phyloP scores from a whole-genome alignment of 2,329 filamentous ascomycete genomes.

The Stylonectria norvegica region DNA sequence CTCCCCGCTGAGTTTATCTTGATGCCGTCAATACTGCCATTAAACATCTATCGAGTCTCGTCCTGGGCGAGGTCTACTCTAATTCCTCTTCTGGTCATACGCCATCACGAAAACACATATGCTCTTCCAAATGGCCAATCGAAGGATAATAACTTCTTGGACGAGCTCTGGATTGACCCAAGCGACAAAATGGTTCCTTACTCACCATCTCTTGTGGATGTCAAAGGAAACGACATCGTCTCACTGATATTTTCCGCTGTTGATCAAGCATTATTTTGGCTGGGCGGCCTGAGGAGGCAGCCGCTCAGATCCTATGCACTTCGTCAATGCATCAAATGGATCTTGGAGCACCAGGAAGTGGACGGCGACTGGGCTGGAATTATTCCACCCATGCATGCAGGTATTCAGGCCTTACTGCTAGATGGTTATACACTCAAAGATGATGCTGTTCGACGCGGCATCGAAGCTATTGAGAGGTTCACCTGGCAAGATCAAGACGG shows the following conservation, averaged over 20 bases:
- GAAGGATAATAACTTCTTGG: constrained; percentile 4
- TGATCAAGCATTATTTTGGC: not conserved
- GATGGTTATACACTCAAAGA: constrained; percentile 1
- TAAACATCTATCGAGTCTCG: constrained; percentile 8
- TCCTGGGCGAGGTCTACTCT: constrained; percentile 9
- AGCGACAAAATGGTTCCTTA: constrained; percentile 6
- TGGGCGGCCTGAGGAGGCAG: constrained; percentile 1
- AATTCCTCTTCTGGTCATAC: constrained; percentile 6
- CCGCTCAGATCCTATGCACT: not conserved
- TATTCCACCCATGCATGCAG: constrained; percentile 6
- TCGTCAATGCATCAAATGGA: constrained; percentile 4
- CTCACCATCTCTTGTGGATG: not conserved
- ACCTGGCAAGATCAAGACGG: constrained; percentile 3
- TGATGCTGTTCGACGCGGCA: not conserved
- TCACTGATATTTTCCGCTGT: not conserved
- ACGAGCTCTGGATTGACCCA: constrained; percentile 10
- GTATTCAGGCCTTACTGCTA: constrained; percentile 3
- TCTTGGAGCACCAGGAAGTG: constrained; percentile 5
- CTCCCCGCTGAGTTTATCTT: constrained; percentile 7
- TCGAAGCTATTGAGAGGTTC: constrained; percentile 5
- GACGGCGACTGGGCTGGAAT: constrained; percentile 9
- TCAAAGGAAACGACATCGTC: not conserved
- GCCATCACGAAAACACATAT: constrained; percentile 5
- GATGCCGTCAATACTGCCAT: constrained; percentile 3
- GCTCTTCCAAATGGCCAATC: constrained; percentile 7